Evolutionary conservation across 345 rosid genomes (phyloP).

Genomic region (Kernera saxatilis): DNA sequence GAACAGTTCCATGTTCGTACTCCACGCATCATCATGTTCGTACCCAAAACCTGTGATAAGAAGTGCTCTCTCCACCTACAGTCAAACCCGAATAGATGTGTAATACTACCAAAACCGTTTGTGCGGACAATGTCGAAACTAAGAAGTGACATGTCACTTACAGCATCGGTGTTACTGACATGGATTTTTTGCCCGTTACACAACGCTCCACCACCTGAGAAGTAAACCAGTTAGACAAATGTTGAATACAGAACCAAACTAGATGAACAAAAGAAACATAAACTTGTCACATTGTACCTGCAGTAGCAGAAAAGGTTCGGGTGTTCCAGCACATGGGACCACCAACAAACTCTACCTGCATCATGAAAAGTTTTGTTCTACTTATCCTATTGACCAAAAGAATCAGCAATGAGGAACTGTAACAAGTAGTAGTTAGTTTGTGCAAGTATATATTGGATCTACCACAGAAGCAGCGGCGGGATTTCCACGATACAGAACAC

Average conservation of each 20-base stretch:
- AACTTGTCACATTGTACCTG: slow-evolving; percentile 42
- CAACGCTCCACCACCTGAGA: slow-evolving; percentile 89
- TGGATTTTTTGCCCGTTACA: slow-evolving; percentile 82
- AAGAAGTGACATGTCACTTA: no score
- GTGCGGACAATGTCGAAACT: neutral
- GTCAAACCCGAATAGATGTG: neutral
- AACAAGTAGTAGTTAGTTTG: neutral
- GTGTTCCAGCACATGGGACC: slow-evolving; percentile 98
- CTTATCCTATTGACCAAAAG: neutral
- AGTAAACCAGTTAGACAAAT: slow-evolving; percentile 14
- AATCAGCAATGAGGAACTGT: neutral
- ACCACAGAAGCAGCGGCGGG: slow-evolving; percentile 96
- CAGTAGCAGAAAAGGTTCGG: slow-evolving; percentile 75
- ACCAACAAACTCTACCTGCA: slow-evolving; percentile 92
- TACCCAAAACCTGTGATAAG: slow-evolving; percentile 97
- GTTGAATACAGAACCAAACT: neutral
- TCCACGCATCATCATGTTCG: slow-evolving; percentile 92
- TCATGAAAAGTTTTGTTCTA: neutral
- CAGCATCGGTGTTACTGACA: slow-evolving; percentile 67
- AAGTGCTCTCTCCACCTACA: slow-evolving; percentile 88
- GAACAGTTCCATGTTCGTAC: slow-evolving; percentile 81
- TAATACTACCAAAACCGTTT: neutral
- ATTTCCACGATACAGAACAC: slow-evolving; percentile 71
- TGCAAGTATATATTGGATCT: slow-evolving; percentile 3
- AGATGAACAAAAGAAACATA: neutral